A percentile compares a stretch with the other conserved stretches of the same genome.
phyloP scores from a whole-genome alignment of 1,284 basidiomycete species.

The Ganoderma resinaceum region DNA sequence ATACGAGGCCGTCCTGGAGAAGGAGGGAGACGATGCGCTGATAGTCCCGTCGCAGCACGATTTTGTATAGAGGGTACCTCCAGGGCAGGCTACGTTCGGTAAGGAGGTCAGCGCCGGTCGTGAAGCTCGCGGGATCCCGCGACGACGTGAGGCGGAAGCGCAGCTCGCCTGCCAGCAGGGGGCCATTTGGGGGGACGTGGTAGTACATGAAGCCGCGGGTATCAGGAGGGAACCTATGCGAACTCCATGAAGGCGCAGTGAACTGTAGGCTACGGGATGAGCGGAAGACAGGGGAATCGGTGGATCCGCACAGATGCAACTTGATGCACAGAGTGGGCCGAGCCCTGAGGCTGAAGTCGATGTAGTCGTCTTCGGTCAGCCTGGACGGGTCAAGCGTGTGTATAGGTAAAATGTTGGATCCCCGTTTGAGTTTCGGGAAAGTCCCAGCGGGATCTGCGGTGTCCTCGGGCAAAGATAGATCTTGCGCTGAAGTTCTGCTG shows the following conservation, averaged over 20 bases:
- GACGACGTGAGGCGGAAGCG: background rate
- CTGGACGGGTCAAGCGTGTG: constrained; percentile 32
- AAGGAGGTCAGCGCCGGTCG: background rate
- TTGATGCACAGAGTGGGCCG: constrained; percentile 33
- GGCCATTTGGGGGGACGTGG: background rate
- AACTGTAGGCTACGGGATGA: too few species aligned
- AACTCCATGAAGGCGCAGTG: too few species aligned
- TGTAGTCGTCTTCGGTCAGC: constrained; percentile 36
- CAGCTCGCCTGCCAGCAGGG: background rate
- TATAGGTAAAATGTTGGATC: background rate
- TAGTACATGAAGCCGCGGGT: background rate
- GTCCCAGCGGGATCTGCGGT: background rate
- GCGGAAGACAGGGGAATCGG: background rate
- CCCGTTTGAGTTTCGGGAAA: background rate
- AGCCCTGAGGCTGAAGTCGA: constrained; percentile 33
- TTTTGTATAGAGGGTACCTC: background rate
- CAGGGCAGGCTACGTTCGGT: background rate
- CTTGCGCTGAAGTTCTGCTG: background rate
- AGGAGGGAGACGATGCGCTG: background rate
- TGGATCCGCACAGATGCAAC: constrained; percentile 13
- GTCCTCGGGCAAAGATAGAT: too few species aligned
- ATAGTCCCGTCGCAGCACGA: background rate
- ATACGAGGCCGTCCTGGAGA: background rate
- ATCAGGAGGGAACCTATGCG: background rate
- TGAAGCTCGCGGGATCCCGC: background rate